These are phyloP conservation scores for Stropharia rugosoannulata DNA, from an alignment of 768 basidiomycete species.

Conservation along the genomic window DNA sequence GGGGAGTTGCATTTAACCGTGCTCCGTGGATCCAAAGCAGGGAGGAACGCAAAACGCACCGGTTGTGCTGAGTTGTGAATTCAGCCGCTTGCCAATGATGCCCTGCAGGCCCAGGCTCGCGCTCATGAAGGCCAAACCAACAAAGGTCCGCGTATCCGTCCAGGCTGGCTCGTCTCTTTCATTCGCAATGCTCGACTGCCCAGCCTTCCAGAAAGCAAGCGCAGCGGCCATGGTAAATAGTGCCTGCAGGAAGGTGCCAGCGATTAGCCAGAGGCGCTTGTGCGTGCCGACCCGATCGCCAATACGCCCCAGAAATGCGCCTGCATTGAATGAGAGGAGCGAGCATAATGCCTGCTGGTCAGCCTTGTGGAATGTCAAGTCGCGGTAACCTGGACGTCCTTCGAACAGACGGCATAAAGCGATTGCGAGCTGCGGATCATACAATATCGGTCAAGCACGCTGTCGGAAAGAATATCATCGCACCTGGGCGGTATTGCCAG, in stretches of 20 bases:
- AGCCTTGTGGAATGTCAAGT: constrained; percentile 68
- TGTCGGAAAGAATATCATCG: background rate
- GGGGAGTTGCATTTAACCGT: background rate
- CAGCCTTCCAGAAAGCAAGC: constrained; percentile 69
- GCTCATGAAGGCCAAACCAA: constrained; percentile 77
- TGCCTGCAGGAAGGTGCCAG: constrained; percentile 72
- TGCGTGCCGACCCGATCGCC: constrained; percentile 77
- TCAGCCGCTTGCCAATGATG: constrained; percentile 78
- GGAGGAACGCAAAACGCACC: constrained; percentile 42
- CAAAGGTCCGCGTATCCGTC: constrained; percentile 65
- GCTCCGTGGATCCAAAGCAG: background rate
- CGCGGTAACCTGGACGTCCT: constrained; percentile 39
- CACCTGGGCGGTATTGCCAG: constrained; percentile 68
- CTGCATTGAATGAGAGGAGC: constrained; percentile 72
- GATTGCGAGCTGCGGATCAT: constrained; percentile 56
- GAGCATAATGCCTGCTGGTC: constrained; percentile 86
- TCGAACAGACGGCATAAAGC: constrained; percentile 83
- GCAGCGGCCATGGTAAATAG: constrained; percentile 75
- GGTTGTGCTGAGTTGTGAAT: constrained; percentile 77
- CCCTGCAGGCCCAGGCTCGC: constrained; percentile 84
- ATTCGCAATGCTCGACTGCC: constrained; percentile 51
- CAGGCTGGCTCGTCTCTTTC: constrained; percentile 66
- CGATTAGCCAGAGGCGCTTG: constrained; percentile 72
- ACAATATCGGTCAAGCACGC: background rate
- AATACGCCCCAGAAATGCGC: constrained; percentile 75